A percentile compares a stretch with the other conserved stretches of the same genome.
Conservation (phyloP, 257 asterid genomes). For the Marsdenia floribunda region DNA sequence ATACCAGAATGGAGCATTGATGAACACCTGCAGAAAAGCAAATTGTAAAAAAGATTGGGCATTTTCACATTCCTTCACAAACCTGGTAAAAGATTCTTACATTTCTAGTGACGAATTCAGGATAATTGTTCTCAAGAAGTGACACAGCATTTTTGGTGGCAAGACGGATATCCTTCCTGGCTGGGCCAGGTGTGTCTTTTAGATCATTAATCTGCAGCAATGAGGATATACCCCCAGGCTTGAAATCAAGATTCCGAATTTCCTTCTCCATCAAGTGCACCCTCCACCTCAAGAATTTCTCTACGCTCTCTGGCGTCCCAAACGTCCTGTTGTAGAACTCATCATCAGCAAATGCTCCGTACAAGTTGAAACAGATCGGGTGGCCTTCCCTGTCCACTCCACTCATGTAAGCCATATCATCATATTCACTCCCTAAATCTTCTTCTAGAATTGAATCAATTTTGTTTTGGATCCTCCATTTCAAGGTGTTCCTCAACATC, state of each 20-base stretch:
- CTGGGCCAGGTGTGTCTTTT: conserved; percentile 47
- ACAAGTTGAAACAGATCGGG: conserved; percentile 59
- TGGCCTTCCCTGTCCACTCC: conserved; percentile 54
- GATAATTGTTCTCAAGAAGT: conserved; percentile 58
- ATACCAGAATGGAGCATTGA: conserved; percentile 71
- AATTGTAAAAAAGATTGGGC: background rate
- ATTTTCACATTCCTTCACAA: background rate
- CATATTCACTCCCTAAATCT: conserved; percentile 45
- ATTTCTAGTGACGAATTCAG: conserved; percentile 58
- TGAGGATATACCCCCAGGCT: conserved; percentile 35
- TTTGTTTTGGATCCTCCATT: conserved; percentile 44
- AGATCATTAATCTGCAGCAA: conserved; percentile 60
- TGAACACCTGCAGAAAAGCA: conserved; percentile 38
- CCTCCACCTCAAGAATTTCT: conserved; percentile 63
- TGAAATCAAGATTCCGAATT: conserved; percentile 47
- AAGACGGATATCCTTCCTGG: conserved; percentile 43
- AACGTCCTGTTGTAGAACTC: conserved; percentile 39
- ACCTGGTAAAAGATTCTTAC: conserved; percentile 22
- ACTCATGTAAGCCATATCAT: conserved; percentile 24
- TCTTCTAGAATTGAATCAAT: conserved; percentile 43
- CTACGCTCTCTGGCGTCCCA: conserved; percentile 39
- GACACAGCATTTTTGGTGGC: conserved; percentile 42
- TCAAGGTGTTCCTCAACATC: conserved; percentile 46
- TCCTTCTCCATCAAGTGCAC: conserved; percentile 56
- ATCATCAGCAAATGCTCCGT: conserved; percentile 43